These are phyloP conservation scores for Prunus armeniaca DNA, from an alignment of 306 rosid genomes.

Conservation along the genomic window DNA sequence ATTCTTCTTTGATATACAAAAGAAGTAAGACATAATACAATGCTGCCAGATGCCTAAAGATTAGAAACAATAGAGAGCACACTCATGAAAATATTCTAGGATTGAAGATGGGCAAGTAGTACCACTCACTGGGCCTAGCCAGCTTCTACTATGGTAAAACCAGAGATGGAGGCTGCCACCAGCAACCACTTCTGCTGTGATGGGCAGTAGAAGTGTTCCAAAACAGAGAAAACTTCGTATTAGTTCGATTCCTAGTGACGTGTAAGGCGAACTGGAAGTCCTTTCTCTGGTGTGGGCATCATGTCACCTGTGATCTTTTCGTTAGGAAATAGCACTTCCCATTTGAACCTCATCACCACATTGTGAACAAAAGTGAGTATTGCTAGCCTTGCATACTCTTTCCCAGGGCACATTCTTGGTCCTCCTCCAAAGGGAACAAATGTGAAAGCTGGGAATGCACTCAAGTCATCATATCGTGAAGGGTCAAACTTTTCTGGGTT, in stretches of 20 bases:
- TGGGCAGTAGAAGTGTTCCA: background rate
- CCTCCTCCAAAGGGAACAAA: constrained; percentile 35
- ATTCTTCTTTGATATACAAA: no score
- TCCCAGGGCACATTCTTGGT: constrained; percentile 29
- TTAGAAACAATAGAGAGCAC: no score
- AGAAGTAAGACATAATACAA: no score
- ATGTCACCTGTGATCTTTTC: constrained; percentile 28
- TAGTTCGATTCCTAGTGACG: background rate
- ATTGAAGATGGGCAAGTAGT: no score
- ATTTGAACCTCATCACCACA: constrained; percentile 18
- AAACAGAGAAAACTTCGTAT: background rate
- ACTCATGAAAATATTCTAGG: no score
- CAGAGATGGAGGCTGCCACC: no score
- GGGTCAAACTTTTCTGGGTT: constrained; percentile 31
- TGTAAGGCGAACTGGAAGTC: constrained; percentile 16
- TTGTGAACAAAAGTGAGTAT: constrained; percentile 31
- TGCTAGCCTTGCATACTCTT: constrained; percentile 22
- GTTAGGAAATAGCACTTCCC: constrained; percentile 18
- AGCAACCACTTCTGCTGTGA: background rate
- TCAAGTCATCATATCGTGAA: constrained; percentile 4
- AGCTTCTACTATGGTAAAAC: no score
- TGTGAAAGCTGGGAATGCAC: constrained; percentile 11
- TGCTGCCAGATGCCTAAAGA: no score
- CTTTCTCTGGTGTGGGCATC: constrained; percentile 30
- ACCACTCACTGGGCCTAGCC: no score